Base-by-base conservation (phyloP, 1,284 basidiomycete genomes). In the Fistulinella staudtii region DNA sequence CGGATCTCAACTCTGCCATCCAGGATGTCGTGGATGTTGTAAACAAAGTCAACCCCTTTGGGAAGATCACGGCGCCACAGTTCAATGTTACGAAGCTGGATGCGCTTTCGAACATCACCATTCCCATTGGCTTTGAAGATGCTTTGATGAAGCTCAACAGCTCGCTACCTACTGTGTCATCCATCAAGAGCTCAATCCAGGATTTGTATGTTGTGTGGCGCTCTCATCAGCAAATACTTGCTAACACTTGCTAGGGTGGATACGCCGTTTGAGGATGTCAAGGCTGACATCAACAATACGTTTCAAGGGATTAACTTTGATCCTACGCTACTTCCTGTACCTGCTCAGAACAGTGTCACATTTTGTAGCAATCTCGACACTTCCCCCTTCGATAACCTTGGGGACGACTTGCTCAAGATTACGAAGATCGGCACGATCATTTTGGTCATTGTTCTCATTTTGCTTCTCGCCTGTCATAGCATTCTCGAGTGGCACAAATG, bases 271-370 rank as follows among this genome's bases (percentile, higher is more conserved):
- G 86, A 94, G 56, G 70, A 79, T 3, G 67, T 96, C 40, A 93
- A 91, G 64, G 71, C 77, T 50, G 88, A 93, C 43, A 92, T 97
- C 64, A 94, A 94, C 60, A 74, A 82, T 43, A 93, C 91, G 0
- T 86, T 94, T 52, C 60, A 74, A n/a, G 75, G 76, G 13, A 72
- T 89, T 27, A 69, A 68, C 18, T 86, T 92, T 64, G 78, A 89
- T 58, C 72, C 80, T 22, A 77, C 81, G 13, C 65, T 80, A 5
- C 74, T 94, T 15, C 86, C 91, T 6, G 75, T 93, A 1, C 91
- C 89, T 0, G 69, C 73, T 34, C 75, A 78, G 55, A 79, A 80
- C 53, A 70, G 70, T 0, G 65, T 92, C 38, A 64, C 76, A 21
- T 82, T 94, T 61, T 94, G 92, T 64, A 65, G 71, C 36, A 70